Conservation (phyloP, 768 basidiomycete species). For the Russula dissimulans region DNA sequence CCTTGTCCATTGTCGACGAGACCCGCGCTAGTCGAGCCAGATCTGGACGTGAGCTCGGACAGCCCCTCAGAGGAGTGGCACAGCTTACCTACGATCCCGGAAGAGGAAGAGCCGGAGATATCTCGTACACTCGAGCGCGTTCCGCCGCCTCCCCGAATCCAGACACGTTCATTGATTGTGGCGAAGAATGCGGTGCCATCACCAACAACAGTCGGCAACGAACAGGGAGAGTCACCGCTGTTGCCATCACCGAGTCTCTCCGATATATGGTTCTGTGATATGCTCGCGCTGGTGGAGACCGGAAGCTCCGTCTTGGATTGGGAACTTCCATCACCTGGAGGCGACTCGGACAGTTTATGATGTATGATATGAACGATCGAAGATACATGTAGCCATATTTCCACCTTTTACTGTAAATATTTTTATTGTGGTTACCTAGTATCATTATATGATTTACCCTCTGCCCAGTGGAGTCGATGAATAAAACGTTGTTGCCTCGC, state of each 20-base stretch:
- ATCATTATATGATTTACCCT: conserved; percentile 11
- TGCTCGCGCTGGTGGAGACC: not conserved
- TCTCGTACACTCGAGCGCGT: not conserved
- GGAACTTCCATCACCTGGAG: conserved; percentile 14
- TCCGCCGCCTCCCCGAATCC: not conserved
- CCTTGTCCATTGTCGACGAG: not conserved
- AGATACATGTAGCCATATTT: not conserved
- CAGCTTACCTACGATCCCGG: not conserved
- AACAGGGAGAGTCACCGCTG: not conserved
- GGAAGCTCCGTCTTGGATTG: conserved; percentile 7
- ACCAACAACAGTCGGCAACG: not conserved
- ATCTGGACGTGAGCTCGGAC: not conserved
- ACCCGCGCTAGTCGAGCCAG: not conserved
- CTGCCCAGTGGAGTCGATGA: too few relatives aligned
- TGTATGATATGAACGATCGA: too few relatives aligned
- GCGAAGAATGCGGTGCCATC: not conserved
- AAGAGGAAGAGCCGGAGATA: conserved; percentile 6
- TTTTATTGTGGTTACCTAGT: conserved; percentile 7
- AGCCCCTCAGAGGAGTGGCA: not conserved
- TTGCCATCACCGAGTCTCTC: conserved; percentile 13
- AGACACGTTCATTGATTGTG: not conserved
- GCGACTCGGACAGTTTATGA: conserved; percentile 4
- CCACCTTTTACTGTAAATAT: not conserved
- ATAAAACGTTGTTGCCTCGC: not conserved
- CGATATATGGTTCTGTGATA: conserved; percentile 17